These are phyloP conservation scores for Amauroascus niger DNA, from an alignment of 2,329 filamentous ascomycete species.

Conservation along the genomic window DNA sequence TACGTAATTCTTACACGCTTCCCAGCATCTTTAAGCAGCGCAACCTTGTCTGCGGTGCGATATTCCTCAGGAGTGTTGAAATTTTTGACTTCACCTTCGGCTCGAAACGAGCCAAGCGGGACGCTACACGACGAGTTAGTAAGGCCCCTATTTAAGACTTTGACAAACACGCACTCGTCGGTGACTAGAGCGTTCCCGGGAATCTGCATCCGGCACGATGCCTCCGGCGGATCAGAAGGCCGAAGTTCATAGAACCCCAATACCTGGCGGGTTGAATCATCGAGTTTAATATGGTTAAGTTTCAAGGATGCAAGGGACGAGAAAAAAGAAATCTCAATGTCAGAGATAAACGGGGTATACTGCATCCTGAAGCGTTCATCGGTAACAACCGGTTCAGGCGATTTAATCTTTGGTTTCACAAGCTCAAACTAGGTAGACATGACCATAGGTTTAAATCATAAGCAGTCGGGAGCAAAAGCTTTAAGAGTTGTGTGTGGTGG, in stretches of 20 bases:
- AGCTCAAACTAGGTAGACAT: too few species aligned
- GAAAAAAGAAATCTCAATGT: conserved; percentile 94
- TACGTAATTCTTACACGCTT: conserved; percentile 52
- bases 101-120: conserved; percentile 63
- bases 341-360: conserved; percentile 84
- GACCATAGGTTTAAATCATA: too few species aligned
- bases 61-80: conserved; percentile 95
- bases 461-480: too few species aligned
- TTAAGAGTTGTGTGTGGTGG: too few species aligned
- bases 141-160: background rate
- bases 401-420: too few species aligned
- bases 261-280: conserved; percentile 80
- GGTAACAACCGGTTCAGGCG: too few species aligned
- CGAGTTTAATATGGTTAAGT: conserved; percentile 92
- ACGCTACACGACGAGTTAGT: conserved; percentile 40
- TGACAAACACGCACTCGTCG: conserved; percentile 54
- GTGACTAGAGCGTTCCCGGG: conserved; percentile 75
- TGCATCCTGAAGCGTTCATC: conserved; percentile 36
- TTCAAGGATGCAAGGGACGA: conserved; percentile 84
- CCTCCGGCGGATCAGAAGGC: conserved; percentile 57
- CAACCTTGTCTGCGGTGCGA: conserved; percentile 67
- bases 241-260: conserved; percentile 84
- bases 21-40: conserved; percentile 67
- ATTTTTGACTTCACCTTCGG: conserved; percentile 90
- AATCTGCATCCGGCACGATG: conserved; percentile 82